phyloP scores from a whole-genome alignment of 169 alveolate species.

The Eimeria necatrix region DNA sequence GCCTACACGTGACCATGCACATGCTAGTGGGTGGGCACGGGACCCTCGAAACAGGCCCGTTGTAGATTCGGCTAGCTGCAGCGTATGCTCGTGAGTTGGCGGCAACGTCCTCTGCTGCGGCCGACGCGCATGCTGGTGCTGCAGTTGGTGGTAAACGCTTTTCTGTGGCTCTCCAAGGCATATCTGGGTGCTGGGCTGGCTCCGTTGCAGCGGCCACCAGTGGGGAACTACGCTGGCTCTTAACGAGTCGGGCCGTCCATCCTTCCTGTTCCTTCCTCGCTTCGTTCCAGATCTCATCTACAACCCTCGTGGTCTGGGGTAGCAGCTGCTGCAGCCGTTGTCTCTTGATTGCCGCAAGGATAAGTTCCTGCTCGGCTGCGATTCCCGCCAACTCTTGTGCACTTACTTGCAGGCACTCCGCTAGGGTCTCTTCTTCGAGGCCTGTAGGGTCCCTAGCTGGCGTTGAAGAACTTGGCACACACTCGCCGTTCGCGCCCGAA shows the following conservation, averaged over 20 bases:
- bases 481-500: neutral
- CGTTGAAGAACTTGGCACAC: neutral
- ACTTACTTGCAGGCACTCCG: slow-evolving; percentile 62
- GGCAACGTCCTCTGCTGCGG: slow-evolving; percentile 31
- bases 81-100: slow-evolving; percentile 4
- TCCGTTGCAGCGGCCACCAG: slow-evolving; percentile 23
- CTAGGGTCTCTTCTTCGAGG: slow-evolving; percentile 63
- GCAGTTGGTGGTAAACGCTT: neutral
- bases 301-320: slow-evolving; percentile 64
- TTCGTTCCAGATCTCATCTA: slow-evolving; percentile 50
- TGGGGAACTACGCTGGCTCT: slow-evolving; percentile 16
- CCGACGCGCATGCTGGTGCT: neutral
- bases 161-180: slow-evolving; percentile 43
- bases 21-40: neutral
- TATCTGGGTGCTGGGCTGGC: slow-evolving; percentile 3
- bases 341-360: slow-evolving; percentile 54
- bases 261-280: slow-evolving; percentile 69
- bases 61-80: neutral
- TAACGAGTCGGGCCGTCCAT: slow-evolving; percentile 53
- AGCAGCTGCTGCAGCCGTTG: slow-evolving; percentile 67
- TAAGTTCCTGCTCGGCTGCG: slow-evolving; percentile 61
- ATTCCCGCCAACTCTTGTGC: slow-evolving; percentile 70
- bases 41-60: neutral
- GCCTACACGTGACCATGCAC: neutral
- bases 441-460: slow-evolving; percentile 8